Evolutionary conservation across 2,329 filamentous ascomycete species (phyloP), one percentile per base, ranked within the genome.

Genomic region (Thielaviopsis ethacetica): DNA sequence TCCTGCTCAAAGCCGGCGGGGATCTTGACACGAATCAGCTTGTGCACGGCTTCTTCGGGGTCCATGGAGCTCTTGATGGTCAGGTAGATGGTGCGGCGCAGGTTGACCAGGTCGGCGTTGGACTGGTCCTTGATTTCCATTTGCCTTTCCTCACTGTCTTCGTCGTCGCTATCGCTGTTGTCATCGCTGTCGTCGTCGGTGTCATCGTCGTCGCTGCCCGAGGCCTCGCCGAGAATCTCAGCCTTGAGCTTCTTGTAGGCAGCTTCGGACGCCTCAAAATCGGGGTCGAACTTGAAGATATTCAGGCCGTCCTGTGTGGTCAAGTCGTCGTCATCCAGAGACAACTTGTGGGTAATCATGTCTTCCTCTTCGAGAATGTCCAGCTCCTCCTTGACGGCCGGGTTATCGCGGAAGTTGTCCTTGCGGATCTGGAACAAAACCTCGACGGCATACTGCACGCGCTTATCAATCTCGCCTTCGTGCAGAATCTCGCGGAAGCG

Each of bases 371-470:
- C 91, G 9, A 98, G 88, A 53, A 98, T 71, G 71, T 98, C 93
- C 60, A 98, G 75, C 69, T 98, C 93, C 68, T 96, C 91, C 70
- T 84, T 91, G 65, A 97, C 76, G 0, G 90, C 85, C 19, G 85
- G 89, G 66, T 97, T 90, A 66, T 97, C 90, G 74, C 95, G 95
- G 76, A 95, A 98, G 66, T 86, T 86, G 72, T 97, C 91, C 72
- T 96, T 95, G 63, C 93, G 82, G 59, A 96, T 86, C 73, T 98
- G 91, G 70, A 98, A 98, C 51, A 98, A 74, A 5, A 97, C 93
- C 70, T 98, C 93, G 60, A 98, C 91, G 88, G 95, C 95, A 72
- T 97, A 98, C 72, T 98, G 93, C n/a, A 91, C 91, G 63, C 93
- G 81, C 76, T 95, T 96, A 68, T 97, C 91, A 69, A 98, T 95